These are phyloP conservation scores for Russula virescens DNA, from an alignment of 768 basidiomycete genomes.

Conservation along the genomic window DNA sequence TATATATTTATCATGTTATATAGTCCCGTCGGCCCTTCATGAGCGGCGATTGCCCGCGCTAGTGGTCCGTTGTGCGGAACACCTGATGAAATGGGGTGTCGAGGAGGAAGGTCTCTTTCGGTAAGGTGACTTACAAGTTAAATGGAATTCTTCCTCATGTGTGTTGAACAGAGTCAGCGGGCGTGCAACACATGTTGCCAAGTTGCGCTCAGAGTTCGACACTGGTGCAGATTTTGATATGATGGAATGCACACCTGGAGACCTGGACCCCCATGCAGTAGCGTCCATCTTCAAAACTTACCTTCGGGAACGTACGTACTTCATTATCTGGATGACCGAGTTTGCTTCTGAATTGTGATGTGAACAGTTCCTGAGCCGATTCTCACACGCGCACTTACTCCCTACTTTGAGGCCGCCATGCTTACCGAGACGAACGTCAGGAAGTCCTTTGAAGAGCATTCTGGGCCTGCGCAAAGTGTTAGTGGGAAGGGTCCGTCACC, in stretches of 20 bases:
- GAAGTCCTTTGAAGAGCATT: constrained; percentile 21
- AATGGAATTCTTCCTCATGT: constrained; percentile 5
- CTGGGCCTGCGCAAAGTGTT: constrained; percentile 15
- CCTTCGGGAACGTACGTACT: constrained; percentile 78
- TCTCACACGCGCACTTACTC: constrained; percentile 63
- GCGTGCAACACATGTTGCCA: constrained; percentile 71
- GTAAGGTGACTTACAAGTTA: constrained; percentile 38
- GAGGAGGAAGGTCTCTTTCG: constrained; percentile 85
- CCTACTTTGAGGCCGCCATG: constrained; percentile 76
- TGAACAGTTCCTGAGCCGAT: constrained; percentile 81
- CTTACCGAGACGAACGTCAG: constrained; percentile 45
- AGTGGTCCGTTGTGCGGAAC: constrained; percentile 77
- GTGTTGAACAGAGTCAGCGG: constrained; percentile 62
- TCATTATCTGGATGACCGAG: constrained; percentile 1
- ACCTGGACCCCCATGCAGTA: constrained; percentile 92
- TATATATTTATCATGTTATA: constrained; percentile 3
- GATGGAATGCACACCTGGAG: constrained; percentile 67
- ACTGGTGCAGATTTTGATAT: constrained; percentile 86
- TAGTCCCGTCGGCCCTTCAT: constrained; percentile 5
- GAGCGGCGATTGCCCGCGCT: constrained; percentile 57
- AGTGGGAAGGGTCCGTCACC: constrained; percentile 14
- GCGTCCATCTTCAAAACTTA: constrained; percentile 90
- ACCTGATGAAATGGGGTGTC: constrained; percentile 75
- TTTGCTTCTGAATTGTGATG: constrained; percentile 11
- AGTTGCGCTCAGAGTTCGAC: constrained; percentile 76